Percentiles rank a stretch among this genome's conserved stretches.
These are phyloP conservation scores for Centella asiatica DNA, from an alignment of 129 eudicot genomes.

Conservation along the genomic window DNA sequence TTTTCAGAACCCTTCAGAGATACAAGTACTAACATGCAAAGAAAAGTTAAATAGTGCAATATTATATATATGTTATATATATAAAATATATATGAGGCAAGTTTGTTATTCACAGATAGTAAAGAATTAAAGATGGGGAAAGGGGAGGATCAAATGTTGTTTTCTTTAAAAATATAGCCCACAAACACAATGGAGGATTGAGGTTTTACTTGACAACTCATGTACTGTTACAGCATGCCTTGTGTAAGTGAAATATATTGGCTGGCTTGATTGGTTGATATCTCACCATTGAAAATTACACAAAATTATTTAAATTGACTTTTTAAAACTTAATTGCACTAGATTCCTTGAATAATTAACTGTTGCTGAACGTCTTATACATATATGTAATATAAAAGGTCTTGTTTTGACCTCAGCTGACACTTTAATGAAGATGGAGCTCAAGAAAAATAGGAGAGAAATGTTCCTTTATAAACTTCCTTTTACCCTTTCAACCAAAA, in stretches of 20 bases:
- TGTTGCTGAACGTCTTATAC: too few species aligned
- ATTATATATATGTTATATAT: not conserved
- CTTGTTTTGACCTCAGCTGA: too few species aligned
- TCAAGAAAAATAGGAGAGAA: too few species aligned
- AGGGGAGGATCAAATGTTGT: not conserved
- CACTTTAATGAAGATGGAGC: too few species aligned
- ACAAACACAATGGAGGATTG: not conserved
- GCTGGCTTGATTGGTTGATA: not conserved
- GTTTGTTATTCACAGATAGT: constrained; percentile 20
- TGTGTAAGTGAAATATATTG: not conserved
- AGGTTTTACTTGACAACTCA: constrained; percentile 14
- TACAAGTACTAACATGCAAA: constrained; percentile 19
- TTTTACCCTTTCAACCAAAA: constrained; percentile 19
- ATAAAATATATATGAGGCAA: constrained; percentile 14
- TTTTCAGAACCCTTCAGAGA: constrained; percentile 26
- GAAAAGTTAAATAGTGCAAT: not conserved
- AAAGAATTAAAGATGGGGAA: not conserved
- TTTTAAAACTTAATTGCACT: too few species aligned
- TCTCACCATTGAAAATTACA: too few species aligned
- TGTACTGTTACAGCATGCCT: not conserved
- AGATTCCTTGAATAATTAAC: too few species aligned
- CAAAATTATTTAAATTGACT: too few species aligned
- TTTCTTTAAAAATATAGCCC: too few species aligned
- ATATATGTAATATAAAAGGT: too few species aligned
- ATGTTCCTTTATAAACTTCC: constrained; percentile 4